Evolutionary conservation across 768 basidiomycete genomes (phyloP).

Genomic region (Lepiota brunneoincarnata): DNA sequence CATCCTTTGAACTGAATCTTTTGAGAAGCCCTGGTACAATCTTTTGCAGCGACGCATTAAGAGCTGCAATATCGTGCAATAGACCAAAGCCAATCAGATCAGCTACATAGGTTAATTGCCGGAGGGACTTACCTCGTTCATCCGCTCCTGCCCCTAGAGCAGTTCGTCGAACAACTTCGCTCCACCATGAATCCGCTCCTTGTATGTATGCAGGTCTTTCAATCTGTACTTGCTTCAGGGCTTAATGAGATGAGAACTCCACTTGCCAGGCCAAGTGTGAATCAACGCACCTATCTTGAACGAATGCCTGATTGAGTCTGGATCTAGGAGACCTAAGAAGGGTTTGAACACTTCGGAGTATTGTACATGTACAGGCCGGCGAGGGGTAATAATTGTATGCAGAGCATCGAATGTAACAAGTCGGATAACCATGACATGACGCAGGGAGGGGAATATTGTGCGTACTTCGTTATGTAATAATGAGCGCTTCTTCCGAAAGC

Average conservation of each 20-base stretch:
- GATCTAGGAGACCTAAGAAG: slow-evolving; percentile 59
- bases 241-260: slow-evolving; percentile 18
- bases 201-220: slow-evolving; percentile 58
- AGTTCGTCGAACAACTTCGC: slow-evolving; percentile 71
- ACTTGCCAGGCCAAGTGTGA: neutral
- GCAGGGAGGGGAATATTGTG: too few species aligned
- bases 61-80: slow-evolving; percentile 33
- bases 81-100: neutral
- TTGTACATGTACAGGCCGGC: slow-evolving; percentile 62
- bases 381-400: slow-evolving; percentile 71
- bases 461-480: neutral
- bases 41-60: slow-evolving; percentile 47
- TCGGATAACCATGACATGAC: slow-evolving; percentile 34
- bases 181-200: slow-evolving; percentile 68
- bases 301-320: slow-evolving; percentile 48
- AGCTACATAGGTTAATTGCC: neutral
- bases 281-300: slow-evolving; percentile 53
- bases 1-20: slow-evolving; percentile 69
- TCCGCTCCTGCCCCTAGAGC: slow-evolving; percentile 75
- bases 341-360: slow-evolving; percentile 67
- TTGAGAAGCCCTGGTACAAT: slow-evolving; percentile 63
- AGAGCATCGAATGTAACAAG: slow-evolving; percentile 80
- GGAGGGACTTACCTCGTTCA: slow-evolving; percentile 39
- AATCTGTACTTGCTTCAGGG: slow-evolving; percentile 45
- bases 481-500: neutral